Base-by-base conservation (phyloP, 2,329 filamentous ascomycete species). In the Dothidotthia symphoricarpi region DNA sequence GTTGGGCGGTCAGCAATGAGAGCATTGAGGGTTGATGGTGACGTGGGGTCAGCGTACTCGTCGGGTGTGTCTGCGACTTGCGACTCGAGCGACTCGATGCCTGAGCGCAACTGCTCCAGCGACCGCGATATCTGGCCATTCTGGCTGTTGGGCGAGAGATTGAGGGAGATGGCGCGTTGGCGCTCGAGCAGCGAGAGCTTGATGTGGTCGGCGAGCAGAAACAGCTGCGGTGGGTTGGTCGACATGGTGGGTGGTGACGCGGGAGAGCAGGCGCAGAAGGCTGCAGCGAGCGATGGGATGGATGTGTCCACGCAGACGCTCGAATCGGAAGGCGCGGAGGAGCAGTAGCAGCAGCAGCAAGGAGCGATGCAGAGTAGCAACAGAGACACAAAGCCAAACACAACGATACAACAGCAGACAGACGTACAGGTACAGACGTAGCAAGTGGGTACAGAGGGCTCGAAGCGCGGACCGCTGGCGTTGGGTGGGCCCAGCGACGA, bases 181-280 rank as follows among this genome's bases (percentile, higher is more conserved):
- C 91, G 83, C 73, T 97, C 93, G 16, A 97, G 82, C 12, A 98
- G 78, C 11, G 90, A 95, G 45, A 97, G 81, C 71, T 97, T 96
- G 75, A 97, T 87, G 69, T 97, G 91, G 71, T 98, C 93, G 59
- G 90, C 88, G 41, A 97, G 81, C 36, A 97, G 84, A 66, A 90
- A 88, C 53, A 97, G 83, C 68, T 96, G 90, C 11, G 77, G 76
- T 33, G 80, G 74, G 53, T 76, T 80, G 55, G 66, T 66, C 36
- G 62, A 57, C 58, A 65, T 67, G 43, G 52, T 36, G 47, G 33
- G 39, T 3, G 27, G 34, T 28, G 33, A 9, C 9, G 19, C 30
- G 40, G 34, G n/a, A n/a, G n/a, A n/a, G n/a, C n/a, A 30, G 24
- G 34, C 30, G 30, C 28, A 33, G 38, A 11, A 31, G 43, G 17